Base-by-base conservation (phyloP, 2,329 filamentous ascomycete genomes). In the Trichoderma guizhouense region DNA sequence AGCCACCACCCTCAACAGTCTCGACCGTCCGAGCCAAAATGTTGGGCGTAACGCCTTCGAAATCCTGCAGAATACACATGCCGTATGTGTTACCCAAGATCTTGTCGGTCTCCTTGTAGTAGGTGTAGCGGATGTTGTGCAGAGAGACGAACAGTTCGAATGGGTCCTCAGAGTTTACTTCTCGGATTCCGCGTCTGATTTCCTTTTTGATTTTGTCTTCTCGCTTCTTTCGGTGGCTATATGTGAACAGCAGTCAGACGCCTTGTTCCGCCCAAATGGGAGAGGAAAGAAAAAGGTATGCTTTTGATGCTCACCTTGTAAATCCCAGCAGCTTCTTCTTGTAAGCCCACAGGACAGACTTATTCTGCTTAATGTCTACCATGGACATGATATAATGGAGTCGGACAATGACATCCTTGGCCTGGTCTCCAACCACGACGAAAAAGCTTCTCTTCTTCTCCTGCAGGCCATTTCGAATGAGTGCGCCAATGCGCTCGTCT, bases 61-160 rank as follows among this genome's bases (percentile, higher is more conserved):
- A 99, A 80, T 99, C 96, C 82, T 99, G 96, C 76, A 99, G 84
- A 75, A 99, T 97, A 81, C 94, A 98, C 93, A 98, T 98, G 80
- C 95, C 95, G 80, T 96, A 99, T 57, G 96, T 99, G 82, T 98
- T 97, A 81, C 96, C 96, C 71, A 98, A 84, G 79, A 99, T 98
- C 86, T 98, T 98, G 79, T 99, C 96, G 32, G 96, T 98, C 85
- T 99, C 96, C 84, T 99, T 99, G 86, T 99, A 99, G 87, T 97
- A 99, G 72, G 96, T 94, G 88, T 99, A 99, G 82, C 96, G 93
- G 81, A 99, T 97, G 82, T 98, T 94, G 84, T 98, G 93, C 71
- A 97, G 90, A 72, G 94, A 96, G 77, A 98, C 92, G 83, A 98
- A 99, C 69, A 98, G 89, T 84, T 99, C 96, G 85, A 99, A 99